Base-by-base conservation (phyloP, 2,329 filamentous ascomycete genomes). In the Pyrenochaeta sp. region DNA sequence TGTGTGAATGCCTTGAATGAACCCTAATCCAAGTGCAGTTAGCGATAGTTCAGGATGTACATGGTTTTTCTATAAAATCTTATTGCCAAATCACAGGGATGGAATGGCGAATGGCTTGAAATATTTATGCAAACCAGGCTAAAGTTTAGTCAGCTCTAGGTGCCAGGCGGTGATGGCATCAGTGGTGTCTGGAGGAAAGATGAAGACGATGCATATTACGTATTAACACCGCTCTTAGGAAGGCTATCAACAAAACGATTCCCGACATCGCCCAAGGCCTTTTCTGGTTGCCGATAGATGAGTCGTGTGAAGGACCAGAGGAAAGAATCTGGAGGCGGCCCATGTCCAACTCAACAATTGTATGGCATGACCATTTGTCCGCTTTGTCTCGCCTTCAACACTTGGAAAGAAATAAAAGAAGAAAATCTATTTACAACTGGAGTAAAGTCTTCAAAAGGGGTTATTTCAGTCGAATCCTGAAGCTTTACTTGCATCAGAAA, bases 361-460 rank as follows among this genome's bases (percentile, higher is more conserved):
- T 12, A 43, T 37, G 35, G 3, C 35, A 37, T 21, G 35, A 2
- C 39, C 21, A 10, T 41, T 29, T 20, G 17, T 29, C 9, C 15
- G 11, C 7, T 17, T 15, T 23, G 4, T 17, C n/a, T 42, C 42
- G 37, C 35, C 47, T 15, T 21, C 33, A 46, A 54, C n/a, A 51
- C 37, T 58, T 39, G 50, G 56, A 59, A 48, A 44, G 12, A 39
- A 44, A 49, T n/a, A 43, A 36, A 32, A 52, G 32, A 49, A 54
- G 41, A 41, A 33, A 60, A 50, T 20, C 49, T 51, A 61, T 60
- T 47, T 59, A 64, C 59, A 63, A 36, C n/a, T 39, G 23, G 20
- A 49, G 39, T 41, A 42, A 46, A 31, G 32, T 33, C 7, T 32
- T 35, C 40, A 47, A 39, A 33, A 40, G 42, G 18, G 15, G 41